Conservation (phyloP, 768 basidiomycete species). For the Lentinula lateritia region DNA sequence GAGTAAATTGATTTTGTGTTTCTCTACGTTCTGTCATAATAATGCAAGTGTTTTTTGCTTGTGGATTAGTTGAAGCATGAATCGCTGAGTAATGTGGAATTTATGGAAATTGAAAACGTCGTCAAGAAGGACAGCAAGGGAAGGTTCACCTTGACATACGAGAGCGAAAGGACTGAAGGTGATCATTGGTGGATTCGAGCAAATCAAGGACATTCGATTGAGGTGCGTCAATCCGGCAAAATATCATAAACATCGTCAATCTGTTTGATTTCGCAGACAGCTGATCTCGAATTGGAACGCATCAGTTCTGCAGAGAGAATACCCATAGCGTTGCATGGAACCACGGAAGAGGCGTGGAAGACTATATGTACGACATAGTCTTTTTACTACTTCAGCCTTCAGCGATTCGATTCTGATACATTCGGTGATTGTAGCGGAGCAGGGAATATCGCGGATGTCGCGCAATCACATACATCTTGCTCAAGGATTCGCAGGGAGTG, state of each 20-base stretch:
- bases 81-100: constrained; percentile 45
- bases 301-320: constrained; percentile 42
- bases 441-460: constrained; percentile 60
- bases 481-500: constrained; percentile 44
- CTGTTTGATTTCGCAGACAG: background rate
- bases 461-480: constrained; percentile 76
- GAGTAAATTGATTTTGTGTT: constrained; percentile 17
- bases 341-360: constrained; percentile 48
- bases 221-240: constrained; percentile 26
- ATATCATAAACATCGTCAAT: background rate
- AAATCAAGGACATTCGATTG: constrained; percentile 63
- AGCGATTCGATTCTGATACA: constrained; percentile 29
- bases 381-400: background rate
- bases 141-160: constrained; percentile 34
- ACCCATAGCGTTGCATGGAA: constrained; percentile 58
- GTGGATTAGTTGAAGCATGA: constrained; percentile 48
- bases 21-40: background rate
- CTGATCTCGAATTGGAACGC: constrained; percentile 31
- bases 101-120: constrained; percentile 37
- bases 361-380: constrained; percentile 37
- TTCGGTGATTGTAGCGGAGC: constrained; percentile 32
- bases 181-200: constrained; percentile 60
- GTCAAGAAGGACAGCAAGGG: constrained; percentile 48
- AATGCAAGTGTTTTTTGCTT: background rate
- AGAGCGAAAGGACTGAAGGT: constrained; percentile 30